Evolutionary conservation across 2,329 filamentous ascomycete species (phyloP), one percentile per base, ranked within the genome.

Genomic region (Penicillium corylophilum): DNA sequence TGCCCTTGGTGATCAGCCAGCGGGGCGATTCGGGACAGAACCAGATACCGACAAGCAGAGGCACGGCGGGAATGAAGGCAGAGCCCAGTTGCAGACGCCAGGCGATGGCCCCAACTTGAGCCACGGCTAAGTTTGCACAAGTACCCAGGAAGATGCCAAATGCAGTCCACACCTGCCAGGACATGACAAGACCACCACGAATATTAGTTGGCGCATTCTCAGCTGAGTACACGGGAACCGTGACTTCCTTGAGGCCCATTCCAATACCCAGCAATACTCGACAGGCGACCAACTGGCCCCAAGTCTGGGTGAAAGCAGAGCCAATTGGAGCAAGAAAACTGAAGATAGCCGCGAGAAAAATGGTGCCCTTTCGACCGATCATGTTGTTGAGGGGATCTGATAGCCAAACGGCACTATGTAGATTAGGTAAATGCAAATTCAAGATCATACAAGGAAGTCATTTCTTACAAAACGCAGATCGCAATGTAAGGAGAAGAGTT

Each of bases 401-500:
- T 4, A 62, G 44, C 59, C 57, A 62, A 31, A 51, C 51, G 50
- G 53, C 51, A 29, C 55, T 59, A 33, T 6, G n/a, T 33, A 13
- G 9, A 33, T 33, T 33, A n/a, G 29, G 5, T 2, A 33, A 33
- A 5, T 26, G 3, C 2, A 5, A 33, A 33, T 13, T 2, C 13
- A 31, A 1, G 35, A 5, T 10, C 10, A 5, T 12, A 15, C 5
- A 13, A 4, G 33, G 7, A 9, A 24, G 10, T n/a, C n/a, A 10
- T n/a, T 5, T 57, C 73, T 64, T 61, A 79, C 78, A 80, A 74
- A 55, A 76, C 73, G 18, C 69, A 69, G 44, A 73, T 74, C 6
- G 78, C 76, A 46, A 82, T 72, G 48, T 83, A 79, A 1, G 77
- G 77, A 9, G 71, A 79, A 5, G 70, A 63, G 52, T 88, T 88